A percentile compares a stretch with the other conserved stretches of the same genome.
Conservation (phyloP, 2,329 filamentous ascomycete species). For the Dissoconium aciculare region DNA sequence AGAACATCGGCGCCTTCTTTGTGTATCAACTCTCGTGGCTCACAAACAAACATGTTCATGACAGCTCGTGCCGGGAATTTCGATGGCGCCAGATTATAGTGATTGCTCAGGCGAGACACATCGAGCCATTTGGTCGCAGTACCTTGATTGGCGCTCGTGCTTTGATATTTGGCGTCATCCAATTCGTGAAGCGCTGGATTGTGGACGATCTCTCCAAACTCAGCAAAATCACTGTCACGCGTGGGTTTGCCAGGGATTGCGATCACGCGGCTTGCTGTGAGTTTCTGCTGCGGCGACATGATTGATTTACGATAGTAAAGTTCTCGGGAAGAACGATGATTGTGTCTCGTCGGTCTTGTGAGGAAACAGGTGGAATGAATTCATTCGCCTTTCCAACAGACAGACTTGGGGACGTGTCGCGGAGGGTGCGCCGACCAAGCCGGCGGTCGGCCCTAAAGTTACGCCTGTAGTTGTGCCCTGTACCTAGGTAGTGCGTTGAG, state of each 20-base stretch:
- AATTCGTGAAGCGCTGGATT: conserved; percentile 40
- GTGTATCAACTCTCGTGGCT: conserved; percentile 42
- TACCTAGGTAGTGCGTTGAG: too few relatives aligned
- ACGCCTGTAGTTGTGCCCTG: conserved; percentile 1
- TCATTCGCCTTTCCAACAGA: too few relatives aligned
- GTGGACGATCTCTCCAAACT: conserved; percentile 70
- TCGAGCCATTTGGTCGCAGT: conserved; percentile 74
- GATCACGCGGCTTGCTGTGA: too few relatives aligned
- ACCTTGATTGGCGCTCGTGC: conserved; percentile 63
- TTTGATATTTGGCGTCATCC: conserved; percentile 25
- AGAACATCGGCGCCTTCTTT: conserved; percentile 33
- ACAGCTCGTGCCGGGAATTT: conserved; percentile 42
- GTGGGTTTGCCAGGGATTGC: too few relatives aligned
- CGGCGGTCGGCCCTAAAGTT: background rate
- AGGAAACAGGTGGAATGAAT: too few relatives aligned
- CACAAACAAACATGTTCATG: conserved; percentile 84
- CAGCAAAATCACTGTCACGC: conserved; percentile 57
- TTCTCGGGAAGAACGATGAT: too few relatives aligned
- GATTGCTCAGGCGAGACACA: conserved; percentile 57
- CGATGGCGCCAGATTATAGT: conserved; percentile 53
- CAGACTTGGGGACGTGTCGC: too few relatives aligned
- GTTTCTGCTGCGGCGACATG: too few relatives aligned
- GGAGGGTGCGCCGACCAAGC: too few relatives aligned
- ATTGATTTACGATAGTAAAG: too few relatives aligned
- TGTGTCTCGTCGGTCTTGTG: too few relatives aligned